phyloP scores from a whole-genome alignment of 2,329 filamentous ascomycete species.

The Fusarium sp. region DNA sequence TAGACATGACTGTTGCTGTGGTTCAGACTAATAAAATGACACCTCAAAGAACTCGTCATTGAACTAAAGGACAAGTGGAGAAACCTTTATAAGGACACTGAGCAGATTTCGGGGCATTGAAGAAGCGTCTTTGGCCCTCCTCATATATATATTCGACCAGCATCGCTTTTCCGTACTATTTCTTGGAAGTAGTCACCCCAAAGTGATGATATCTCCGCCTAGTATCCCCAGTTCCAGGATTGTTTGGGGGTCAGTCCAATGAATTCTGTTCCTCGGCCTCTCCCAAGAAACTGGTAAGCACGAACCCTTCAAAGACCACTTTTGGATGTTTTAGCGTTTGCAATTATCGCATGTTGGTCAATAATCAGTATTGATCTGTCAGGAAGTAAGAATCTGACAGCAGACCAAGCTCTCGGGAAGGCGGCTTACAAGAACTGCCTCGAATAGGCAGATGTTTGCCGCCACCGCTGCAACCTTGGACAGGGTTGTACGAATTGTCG shows the following conservation, averaged over 20 bases:
- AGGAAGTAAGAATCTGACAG: constrained; percentile 40
- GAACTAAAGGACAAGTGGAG: not conserved
- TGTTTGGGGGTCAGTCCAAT: constrained; percentile 25
- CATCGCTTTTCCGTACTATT: constrained; percentile 12
- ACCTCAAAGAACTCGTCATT: not conserved
- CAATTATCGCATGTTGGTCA: constrained; percentile 22
- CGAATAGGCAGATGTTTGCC: constrained; percentile 30
- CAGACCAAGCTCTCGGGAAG: constrained; percentile 36
- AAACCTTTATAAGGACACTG: not conserved
- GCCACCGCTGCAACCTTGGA: constrained; percentile 24
- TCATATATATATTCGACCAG: constrained; percentile 14
- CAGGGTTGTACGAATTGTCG: constrained; percentile 16
- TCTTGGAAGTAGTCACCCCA: constrained; percentile 1
- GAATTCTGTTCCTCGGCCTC: not conserved
- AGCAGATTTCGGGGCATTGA: not conserved
- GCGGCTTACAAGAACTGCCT: constrained; percentile 29
- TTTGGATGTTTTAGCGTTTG: constrained; percentile 28
- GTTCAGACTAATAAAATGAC: not conserved
- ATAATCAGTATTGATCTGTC: constrained; percentile 21
- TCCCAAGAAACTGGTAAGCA: constrained; percentile 36
- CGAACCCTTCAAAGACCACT: constrained; percentile 28
- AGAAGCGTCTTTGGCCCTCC: constrained; percentile 2
- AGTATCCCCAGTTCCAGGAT: constrained; percentile 14
- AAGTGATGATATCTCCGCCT: constrained; percentile 24
- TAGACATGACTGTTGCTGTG: constrained; percentile 12